Evolutionary conservation across 768 basidiomycete species (phyloP), one percentile per base, ranked within the genome.

Genomic region (Cubamyces lactineus): DNA sequence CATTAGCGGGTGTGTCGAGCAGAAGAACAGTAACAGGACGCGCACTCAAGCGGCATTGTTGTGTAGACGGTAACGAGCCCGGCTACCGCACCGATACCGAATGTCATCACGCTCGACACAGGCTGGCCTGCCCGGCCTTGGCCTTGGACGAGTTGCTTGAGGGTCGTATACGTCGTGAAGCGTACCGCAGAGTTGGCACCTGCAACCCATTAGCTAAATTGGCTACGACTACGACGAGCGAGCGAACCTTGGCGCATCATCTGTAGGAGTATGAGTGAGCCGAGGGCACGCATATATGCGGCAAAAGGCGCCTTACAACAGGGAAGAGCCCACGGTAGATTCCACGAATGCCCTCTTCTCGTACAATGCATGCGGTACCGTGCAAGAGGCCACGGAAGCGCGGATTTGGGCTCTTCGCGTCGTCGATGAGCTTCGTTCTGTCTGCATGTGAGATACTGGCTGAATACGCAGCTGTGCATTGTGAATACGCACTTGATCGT

Each of bases 381-480:
- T 98, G 94, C 3, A 93, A 70, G 21, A 98, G 80, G 11, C 96
- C 96, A 42, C 86, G 88, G 73, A 91, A 98, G 69, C 88, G 86
- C 0, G 97, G 96, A 61, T 84, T 81, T 0, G 92, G 84, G 19
- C 87, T 86, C 72, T 94, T 93, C 2, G 93, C 86, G 67, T 98
- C 97, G 70, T 95, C 95, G 60, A 99, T 96, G 59, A 98, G 84
- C 72, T 99, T 99, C 23, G 97, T 99, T 73, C 96, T 98, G 65
- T 9, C 12, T 2, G 16, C 11, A 13, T 2, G 38, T 56, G 55
- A 53, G 48, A 23, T 6, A 17, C 12, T 16, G 13, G 28, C 41
- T 13, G 47, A 16, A 2, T 16, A 17, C 8, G 7, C n/a, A 11
- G 12, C 12, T 16, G 23, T 30, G 39, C 2, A 17, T 21, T 40